These are phyloP conservation scores for Suillus hirtellus DNA, from an alignment of 768 basidiomycete species.

Conservation along the genomic window DNA sequence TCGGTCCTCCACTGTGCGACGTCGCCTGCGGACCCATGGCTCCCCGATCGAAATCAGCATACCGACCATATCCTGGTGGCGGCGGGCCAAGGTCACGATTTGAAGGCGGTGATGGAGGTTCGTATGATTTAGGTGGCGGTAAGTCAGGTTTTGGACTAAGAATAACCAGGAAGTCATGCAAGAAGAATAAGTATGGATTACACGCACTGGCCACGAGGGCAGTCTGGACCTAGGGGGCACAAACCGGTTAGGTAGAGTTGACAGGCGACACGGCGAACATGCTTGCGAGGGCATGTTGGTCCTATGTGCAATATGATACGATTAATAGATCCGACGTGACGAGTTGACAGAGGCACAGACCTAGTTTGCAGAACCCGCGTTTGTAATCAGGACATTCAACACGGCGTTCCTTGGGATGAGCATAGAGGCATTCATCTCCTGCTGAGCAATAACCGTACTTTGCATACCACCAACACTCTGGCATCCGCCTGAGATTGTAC, in stretches of 20 bases:
- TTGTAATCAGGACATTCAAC: constrained; percentile 96
- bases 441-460: constrained; percentile 98
- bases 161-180: constrained; percentile 15
- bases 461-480: constrained; percentile 98
- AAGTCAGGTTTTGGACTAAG: constrained; percentile 75
- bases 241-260: constrained; percentile 90
- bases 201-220: constrained; percentile 86
- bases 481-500: constrained; percentile 97
- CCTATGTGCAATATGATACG: constrained; percentile 45
- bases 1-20: constrained; percentile 28
- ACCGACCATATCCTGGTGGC: constrained; percentile 89
- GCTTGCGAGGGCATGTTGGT: constrained; percentile 86
- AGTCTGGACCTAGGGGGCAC: constrained; percentile 88
- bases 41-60: constrained; percentile 70
- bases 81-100: constrained; percentile 84
- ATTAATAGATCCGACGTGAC: constrained; percentile 11
- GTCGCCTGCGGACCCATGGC: constrained; percentile 34
- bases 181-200: constrained; percentile 5
- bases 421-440: constrained; percentile 96
- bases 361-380: constrained; percentile 92
- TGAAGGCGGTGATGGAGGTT: constrained; percentile 72
- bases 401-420: constrained; percentile 88
- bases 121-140: constrained; percentile 72
- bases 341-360: constrained; percentile 47
- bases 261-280: constrained; percentile 88